Base-by-base conservation (phyloP, 768 basidiomycete species). In the Fibroporia radiculosa region DNA sequence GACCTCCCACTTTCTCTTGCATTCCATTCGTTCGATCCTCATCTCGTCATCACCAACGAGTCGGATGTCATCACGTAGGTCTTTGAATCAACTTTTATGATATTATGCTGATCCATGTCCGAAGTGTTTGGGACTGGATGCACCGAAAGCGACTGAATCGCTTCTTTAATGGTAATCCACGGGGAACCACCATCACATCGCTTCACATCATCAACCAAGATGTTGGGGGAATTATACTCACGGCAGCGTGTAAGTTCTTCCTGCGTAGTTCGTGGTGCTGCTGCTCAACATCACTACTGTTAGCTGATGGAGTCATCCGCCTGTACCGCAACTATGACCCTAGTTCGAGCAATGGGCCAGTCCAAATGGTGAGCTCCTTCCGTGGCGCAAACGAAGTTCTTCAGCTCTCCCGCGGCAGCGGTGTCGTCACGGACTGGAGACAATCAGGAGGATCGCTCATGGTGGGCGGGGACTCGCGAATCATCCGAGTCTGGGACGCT, bases 121-220 rank as follows among this genome's bases (percentile, higher is more conserved):
- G 40, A 48, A 97, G 93, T 50, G 83, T 98, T 12, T 97, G 88
- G 82, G 93, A 99, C 56, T 98, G 95, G 95, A 79, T 86, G 40
- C 76, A 77, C 40, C 78, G 82, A 41, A 82, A 78, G 54, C 78
- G 82, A 22, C 58, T 98, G 44, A 84, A 81, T 48, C 74, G 79
- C 45, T 98, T 97, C 67, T 84, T 78, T 56, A 97, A 98, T 54
- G 91, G 89, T 37, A 93, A 93, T 59, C 77, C 84, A 1, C 71
- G 68, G 44, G 85, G 85, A 27, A 86, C 84, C 3, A 83, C 77
- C 44, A 87, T 97, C 46, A 93, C 96, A 0, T 82, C 87, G 2
- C 66, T 97, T 18, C 80, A 91, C 44, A 82, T 97, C 58, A 90
- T 98, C 62, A 97, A 99, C 60, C 90, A 99, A 64, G 92, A 96